Conservation (phyloP, 2,329 filamentous ascomycete species). For the Alternaria triticimaculans region DNA sequence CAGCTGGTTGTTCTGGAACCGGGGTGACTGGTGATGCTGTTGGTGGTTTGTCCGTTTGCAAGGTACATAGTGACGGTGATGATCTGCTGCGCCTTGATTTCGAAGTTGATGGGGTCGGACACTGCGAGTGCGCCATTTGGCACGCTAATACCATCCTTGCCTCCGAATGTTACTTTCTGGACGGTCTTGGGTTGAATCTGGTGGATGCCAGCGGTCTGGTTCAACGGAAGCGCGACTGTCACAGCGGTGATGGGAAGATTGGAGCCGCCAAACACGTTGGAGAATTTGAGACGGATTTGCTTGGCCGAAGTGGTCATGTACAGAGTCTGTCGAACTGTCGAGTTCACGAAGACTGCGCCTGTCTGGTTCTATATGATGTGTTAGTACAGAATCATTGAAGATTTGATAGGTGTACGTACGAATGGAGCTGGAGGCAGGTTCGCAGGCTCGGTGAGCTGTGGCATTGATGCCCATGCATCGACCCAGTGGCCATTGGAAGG, state of each 20-base stretch:
- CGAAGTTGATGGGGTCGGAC: slow-evolving; percentile 67
- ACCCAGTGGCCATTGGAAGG: slow-evolving; percentile 61
- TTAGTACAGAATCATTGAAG: background rate
- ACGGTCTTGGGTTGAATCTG: slow-evolving; percentile 61
- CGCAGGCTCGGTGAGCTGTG: slow-evolving; percentile 66
- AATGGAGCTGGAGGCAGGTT: slow-evolving; percentile 69
- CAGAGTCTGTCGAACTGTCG: slow-evolving; percentile 71
- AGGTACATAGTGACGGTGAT: slow-evolving; percentile 67
- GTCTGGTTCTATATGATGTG: slow-evolving; percentile 56
- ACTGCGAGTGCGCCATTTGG: slow-evolving; percentile 65
- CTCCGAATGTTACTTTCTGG: slow-evolving; percentile 65
- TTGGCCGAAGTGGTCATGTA: slow-evolving; percentile 64
- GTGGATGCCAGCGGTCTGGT: slow-evolving; percentile 61
- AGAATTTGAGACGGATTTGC: slow-evolving; percentile 67
- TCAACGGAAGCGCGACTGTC: slow-evolving; percentile 63
- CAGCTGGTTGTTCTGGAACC: slow-evolving; percentile 69
- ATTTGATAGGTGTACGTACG: slow-evolving; percentile 18
- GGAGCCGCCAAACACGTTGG: slow-evolving; percentile 69
- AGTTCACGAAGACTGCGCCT: slow-evolving; percentile 63
- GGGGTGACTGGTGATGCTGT: slow-evolving; percentile 68
- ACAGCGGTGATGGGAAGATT: slow-evolving; percentile 66
- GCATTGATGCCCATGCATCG: slow-evolving; percentile 70
- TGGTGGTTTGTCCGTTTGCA: slow-evolving; percentile 61
- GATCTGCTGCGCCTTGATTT: slow-evolving; percentile 58
- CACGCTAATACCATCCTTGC: slow-evolving; percentile 57